phyloP scores from a whole-genome alignment of 2,329 filamentous ascomycete genomes.

The Paecilomyces variotii region DNA sequence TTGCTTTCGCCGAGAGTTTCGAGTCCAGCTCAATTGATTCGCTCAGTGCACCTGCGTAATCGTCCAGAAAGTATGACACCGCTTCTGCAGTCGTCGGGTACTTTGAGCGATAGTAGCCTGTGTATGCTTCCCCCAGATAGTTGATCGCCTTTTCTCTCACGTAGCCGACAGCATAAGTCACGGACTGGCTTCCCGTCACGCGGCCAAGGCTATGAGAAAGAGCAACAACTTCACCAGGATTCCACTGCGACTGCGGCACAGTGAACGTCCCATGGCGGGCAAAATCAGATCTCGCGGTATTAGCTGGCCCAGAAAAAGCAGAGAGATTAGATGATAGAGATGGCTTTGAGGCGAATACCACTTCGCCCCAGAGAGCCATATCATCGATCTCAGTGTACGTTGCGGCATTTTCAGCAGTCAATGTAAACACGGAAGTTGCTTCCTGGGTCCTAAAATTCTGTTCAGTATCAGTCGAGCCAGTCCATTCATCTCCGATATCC shows the following conservation, averaged over 20 bases:
- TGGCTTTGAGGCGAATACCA: conserved; percentile 31
- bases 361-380: conserved; percentile 37
- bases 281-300: conserved; percentile 24
- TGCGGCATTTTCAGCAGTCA: conserved; percentile 22
- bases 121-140: conserved; percentile 33
- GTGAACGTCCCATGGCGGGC: conserved; percentile 21
- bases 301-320: conserved; percentile 20
- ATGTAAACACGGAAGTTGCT: conserved; percentile 22
- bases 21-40: conserved; percentile 28
- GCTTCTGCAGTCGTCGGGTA: conserved; percentile 27
- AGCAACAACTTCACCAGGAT: conserved; percentile 23
- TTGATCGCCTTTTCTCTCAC: conserved; percentile 33
- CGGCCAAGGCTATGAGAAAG: conserved; percentile 33
- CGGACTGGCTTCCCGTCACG: conserved; percentile 17
- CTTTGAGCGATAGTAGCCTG: conserved; percentile 31
- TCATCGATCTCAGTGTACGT: conserved; percentile 29
- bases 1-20: conserved; percentile 20
- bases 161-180: conserved; percentile 37
- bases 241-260: conserved; percentile 16
- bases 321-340: conserved; percentile 18
- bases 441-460: conserved; percentile 16
- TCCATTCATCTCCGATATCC: conserved; percentile 38
- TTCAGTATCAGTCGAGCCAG: conserved; percentile 22
- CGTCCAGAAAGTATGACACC: conserved; percentile 32
- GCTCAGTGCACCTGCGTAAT: conserved; percentile 28